A percentile compares a stretch with the other conserved stretches of the same genome.
phyloP scores from a whole-genome alignment of 2,329 filamentous ascomycete genomes.

The Cyphellophora attinorum region DNA sequence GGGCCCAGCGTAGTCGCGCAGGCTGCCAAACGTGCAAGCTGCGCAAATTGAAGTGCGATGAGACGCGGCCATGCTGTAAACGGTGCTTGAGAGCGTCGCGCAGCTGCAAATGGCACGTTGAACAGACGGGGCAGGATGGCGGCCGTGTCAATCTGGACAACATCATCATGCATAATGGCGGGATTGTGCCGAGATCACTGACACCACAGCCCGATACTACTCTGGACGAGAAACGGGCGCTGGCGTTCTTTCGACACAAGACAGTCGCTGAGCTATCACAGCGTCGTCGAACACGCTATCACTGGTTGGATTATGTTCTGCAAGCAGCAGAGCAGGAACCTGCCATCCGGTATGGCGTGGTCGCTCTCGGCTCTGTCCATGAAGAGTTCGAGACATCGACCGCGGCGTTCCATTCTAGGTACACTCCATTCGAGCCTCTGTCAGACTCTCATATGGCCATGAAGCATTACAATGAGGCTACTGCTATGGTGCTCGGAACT shows the following conservation, averaged over 20 bases:
- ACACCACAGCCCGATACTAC: not conserved
- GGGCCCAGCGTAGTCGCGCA: not conserved
- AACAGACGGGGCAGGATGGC: too few relatives aligned
- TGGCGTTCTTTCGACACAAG: not conserved
- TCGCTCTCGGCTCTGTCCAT: conserved; percentile 4
- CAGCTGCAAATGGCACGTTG: not conserved
- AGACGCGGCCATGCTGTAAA: conserved; percentile 13
- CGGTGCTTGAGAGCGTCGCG: conserved; percentile 9
- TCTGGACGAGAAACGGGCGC: not conserved
- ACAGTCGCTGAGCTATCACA: not conserved
- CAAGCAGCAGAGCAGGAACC: conserved; percentile 2
- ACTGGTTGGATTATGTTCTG: not conserved
- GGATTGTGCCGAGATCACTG: not conserved
- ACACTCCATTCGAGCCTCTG: not conserved
- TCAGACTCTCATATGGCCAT: not conserved
- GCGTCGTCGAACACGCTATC: not conserved
- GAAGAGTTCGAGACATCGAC: not conserved
- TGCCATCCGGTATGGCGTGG: conserved; percentile 5
- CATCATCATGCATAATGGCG: too few relatives aligned
- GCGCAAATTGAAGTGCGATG: conserved; percentile 16
- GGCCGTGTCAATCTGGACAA: too few relatives aligned
- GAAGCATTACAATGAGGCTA: not conserved
- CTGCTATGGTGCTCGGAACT: not conserved
- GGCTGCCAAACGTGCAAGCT: not conserved
- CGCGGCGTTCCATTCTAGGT: not conserved